These are phyloP conservation scores for Candida frijolesensis DNA, from an alignment of 1,139 yeast genomes.

Conservation along the genomic window DNA sequence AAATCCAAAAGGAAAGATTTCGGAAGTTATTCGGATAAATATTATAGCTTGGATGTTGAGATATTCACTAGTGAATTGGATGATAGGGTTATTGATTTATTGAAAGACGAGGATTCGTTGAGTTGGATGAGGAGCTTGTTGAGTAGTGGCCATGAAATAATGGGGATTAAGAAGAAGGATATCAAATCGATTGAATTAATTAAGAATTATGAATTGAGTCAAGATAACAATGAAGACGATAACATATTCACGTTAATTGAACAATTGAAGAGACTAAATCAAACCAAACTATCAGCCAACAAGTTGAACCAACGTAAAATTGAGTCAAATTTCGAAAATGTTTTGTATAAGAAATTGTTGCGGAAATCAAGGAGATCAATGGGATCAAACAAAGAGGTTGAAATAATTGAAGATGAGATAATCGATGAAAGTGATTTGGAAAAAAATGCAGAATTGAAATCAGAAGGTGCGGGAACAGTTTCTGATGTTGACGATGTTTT, in stretches of 20 bases:
- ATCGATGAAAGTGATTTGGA: slow-evolving; percentile 23
- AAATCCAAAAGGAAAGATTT: slow-evolving; percentile 56
- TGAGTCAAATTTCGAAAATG: slow-evolving; percentile 23
- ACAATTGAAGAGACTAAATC: slow-evolving; percentile 4
- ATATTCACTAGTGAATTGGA: slow-evolving; percentile 64
- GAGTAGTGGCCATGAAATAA: slow-evolving; percentile 7
- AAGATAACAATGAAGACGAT: slow-evolving; percentile 9
- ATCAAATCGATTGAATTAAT: slow-evolving; percentile 11
- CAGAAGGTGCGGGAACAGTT: neutral
- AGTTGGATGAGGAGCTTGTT: slow-evolving; percentile 44
- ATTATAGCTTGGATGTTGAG: slow-evolving; percentile 69
- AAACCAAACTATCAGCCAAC: neutral
- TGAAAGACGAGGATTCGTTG: slow-evolving; percentile 33
- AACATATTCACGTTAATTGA: slow-evolving; percentile 5
- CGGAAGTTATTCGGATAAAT: slow-evolving; percentile 71
- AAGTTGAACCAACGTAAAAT: slow-evolving; percentile 15
- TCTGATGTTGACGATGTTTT: slow-evolving; percentile 22
- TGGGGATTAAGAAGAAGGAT: slow-evolving; percentile 8
- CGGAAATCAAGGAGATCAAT: neutral
- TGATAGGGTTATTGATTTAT: slow-evolving; percentile 45
- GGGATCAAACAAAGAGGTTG: slow-evolving; percentile 3
- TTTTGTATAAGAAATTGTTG: slow-evolving; percentile 20
- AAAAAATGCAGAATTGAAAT: slow-evolving; percentile 8
- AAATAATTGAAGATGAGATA: slow-evolving; percentile 16
- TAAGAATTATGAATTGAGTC: slow-evolving; percentile 14